A percentile compares a stretch with the other conserved stretches of the same genome.
phyloP scores from a whole-genome alignment of 176 grass and related monocot genomes.

The Eremochloa ophiuroides region DNA sequence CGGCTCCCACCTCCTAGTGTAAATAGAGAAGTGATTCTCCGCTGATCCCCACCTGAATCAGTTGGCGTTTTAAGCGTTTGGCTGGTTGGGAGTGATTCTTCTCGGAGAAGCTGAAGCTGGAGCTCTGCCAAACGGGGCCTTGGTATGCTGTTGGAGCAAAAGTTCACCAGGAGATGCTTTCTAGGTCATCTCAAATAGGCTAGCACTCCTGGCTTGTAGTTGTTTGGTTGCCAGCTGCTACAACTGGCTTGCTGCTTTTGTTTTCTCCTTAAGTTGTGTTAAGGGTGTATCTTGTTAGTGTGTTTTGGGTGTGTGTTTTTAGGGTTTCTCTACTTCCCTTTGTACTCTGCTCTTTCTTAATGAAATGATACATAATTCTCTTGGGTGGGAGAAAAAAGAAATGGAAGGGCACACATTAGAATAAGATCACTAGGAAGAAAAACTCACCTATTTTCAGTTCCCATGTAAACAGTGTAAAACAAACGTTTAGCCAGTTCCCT shows the following conservation, averaged over 20 bases:
- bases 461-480: slow-evolving; percentile 98
- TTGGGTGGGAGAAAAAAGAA: not conserved
- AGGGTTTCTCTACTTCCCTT: not conserved
- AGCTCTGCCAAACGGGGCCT: too few relatives aligned
- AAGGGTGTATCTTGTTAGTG: not conserved
- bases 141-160: not conserved
- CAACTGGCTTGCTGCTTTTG: not conserved
- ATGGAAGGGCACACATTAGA: not conserved
- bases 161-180: not conserved
- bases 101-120: too few relatives aligned
- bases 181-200: not conserved
- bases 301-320: not conserved
- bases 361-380: not conserved
- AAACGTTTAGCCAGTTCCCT: slow-evolving; percentile 72
- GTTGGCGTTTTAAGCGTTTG: too few relatives aligned
- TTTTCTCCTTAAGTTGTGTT: not conserved
- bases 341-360: not conserved
- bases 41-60: too few relatives aligned
- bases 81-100: too few relatives aligned
- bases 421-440: slow-evolving; percentile 8
- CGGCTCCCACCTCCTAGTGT: too few relatives aligned
- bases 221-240: not conserved
- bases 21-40: too few relatives aligned
- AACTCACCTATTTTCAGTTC: slow-evolving; percentile 84
- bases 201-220: not conserved